Base-by-base conservation (phyloP, 306 rosid species). In the Cajanus cajan region DNA sequence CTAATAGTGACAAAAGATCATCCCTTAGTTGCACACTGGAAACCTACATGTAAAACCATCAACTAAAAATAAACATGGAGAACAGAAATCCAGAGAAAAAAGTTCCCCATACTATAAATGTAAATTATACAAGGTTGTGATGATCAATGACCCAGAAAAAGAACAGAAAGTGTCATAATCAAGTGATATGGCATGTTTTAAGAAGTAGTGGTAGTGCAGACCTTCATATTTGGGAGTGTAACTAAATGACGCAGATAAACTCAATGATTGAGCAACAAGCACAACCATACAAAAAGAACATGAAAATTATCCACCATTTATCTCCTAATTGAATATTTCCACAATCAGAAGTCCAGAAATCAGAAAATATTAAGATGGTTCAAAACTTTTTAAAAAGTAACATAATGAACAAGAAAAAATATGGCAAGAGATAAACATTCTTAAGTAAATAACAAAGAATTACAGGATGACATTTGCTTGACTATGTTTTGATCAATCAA, bases 1-100 rank as follows among this genome's bases (percentile, higher is more conserved):
- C 98, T 81, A 95, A 80, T 81, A 95, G 84, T 41, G 97, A 95
- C 87, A 95, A 84, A 74, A 95, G 98, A 83, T 95, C 99, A 68
- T 95, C 97, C 70, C 97, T 91, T 75, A 93, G 80, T 77, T 95
- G 98, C 71, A 84, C 87, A 83, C 99, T 93, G 50, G 97, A 88
- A 78, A 95, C 99, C 98, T 65, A 50, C 72, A 73, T 19, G 41
- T 70, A 52, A 66, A 74, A 62, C 36, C 75, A 80, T 59, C 16
- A 61, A 54, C 40, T 72, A 14, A 82, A 74, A 76, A 75, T 73
- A 79, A 79, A 37, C 8, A 75, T 22, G 55, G 68, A 47, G 54
- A 77, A 48, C 14, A 15, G 19, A 77, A 15, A 71, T 71, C 43
- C 55, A 54, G 36, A 61, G 44, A 44, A 63, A 6, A 19, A 16